Evolutionary conservation across 2,329 filamentous ascomycete genomes (phyloP).

Genomic region (Phialophora macrospora): DNA sequence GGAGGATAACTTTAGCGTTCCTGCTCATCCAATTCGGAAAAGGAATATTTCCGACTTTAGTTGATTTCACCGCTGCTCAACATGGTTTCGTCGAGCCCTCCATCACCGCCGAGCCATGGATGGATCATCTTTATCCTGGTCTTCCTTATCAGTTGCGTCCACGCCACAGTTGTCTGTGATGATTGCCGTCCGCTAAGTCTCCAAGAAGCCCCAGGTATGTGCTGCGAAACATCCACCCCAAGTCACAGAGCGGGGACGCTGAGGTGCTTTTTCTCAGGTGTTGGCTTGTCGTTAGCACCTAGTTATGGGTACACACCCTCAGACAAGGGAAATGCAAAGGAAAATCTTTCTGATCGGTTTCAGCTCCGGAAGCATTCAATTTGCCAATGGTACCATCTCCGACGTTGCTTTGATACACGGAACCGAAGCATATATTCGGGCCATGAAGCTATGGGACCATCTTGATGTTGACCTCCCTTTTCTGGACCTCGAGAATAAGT

Average conservation of each 20-base stretch:
- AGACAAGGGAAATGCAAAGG: constrained; percentile 5
- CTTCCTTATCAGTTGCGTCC: constrained; percentile 1
- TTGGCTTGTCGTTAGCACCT: constrained; percentile 21
- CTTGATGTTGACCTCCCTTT: constrained; percentile 1
- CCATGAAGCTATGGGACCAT: constrained; percentile 19
- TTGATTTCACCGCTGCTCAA: not conserved
- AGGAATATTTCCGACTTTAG: not conserved
- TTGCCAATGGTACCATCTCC: constrained; percentile 20
- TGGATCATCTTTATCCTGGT: not conserved
- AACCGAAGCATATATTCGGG: constrained; percentile 17
- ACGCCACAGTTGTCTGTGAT: constrained; percentile 19
- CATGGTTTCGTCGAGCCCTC: not conserved
- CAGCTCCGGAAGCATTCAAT: constrained; percentile 21
- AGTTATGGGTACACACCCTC: constrained; percentile 14
- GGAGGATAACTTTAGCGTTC: not conserved
- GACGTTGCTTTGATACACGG: constrained; percentile 16
- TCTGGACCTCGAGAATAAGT: constrained; percentile 9
- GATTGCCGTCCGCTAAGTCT: constrained; percentile 20
- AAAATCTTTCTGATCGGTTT: constrained; percentile 11
- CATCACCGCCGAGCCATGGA: not conserved
- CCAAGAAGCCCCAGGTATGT: constrained; percentile 22
- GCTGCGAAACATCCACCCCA: constrained; percentile 4
- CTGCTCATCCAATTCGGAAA: not conserved
- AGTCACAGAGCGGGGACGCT: constrained; percentile 1
- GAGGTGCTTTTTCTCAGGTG: constrained; percentile 15